Conservation (phyloP, 768 basidiomycete genomes). For the Pleurotus platypus region DNA sequence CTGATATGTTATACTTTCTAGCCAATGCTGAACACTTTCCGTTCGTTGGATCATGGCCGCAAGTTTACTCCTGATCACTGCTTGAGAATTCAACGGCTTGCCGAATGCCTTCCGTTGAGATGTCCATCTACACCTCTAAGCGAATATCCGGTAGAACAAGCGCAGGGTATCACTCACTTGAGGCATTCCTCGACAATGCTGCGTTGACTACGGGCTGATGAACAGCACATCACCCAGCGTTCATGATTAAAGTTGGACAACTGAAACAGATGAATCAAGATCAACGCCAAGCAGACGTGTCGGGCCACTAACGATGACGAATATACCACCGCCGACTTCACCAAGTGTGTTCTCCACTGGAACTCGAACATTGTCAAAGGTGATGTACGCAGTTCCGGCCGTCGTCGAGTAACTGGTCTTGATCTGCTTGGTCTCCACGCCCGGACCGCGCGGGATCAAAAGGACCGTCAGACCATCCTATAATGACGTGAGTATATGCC, state of each 20-base stretch:
- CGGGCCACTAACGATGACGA: slow-evolving; percentile 29
- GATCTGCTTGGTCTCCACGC: slow-evolving; percentile 74
- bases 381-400: slow-evolving; percentile 84
- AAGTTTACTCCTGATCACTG: slow-evolving; percentile 85
- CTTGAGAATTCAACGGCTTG: slow-evolving; percentile 77
- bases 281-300: slow-evolving; percentile 25
- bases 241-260: slow-evolving; percentile 92
- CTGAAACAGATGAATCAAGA: slow-evolving; percentile 60
- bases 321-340: slow-evolving; percentile 41
- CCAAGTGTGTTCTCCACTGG: slow-evolving; percentile 83
- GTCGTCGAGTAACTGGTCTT: slow-evolving; percentile 73
- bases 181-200: slow-evolving; percentile 76
- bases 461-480: slow-evolving; percentile 44
- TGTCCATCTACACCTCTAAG: slow-evolving; percentile 55
- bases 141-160: not conserved
- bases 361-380: slow-evolving; percentile 81
- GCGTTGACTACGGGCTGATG: slow-evolving; percentile 54
- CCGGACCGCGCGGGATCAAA: slow-evolving; percentile 30
- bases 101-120: slow-evolving; percentile 90
- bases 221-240: slow-evolving; percentile 71
- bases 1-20: slow-evolving; percentile 87
- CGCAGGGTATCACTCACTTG: slow-evolving; percentile 43
- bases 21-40: slow-evolving; percentile 51
- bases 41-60: slow-evolving; percentile 84
- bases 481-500: slow-evolving; percentile 38